Evolutionary conservation across 75 land plant species (phyloP), one percentile per base, ranked within the genome.

Genomic region (Sequoiadendron giganteum): DNA sequence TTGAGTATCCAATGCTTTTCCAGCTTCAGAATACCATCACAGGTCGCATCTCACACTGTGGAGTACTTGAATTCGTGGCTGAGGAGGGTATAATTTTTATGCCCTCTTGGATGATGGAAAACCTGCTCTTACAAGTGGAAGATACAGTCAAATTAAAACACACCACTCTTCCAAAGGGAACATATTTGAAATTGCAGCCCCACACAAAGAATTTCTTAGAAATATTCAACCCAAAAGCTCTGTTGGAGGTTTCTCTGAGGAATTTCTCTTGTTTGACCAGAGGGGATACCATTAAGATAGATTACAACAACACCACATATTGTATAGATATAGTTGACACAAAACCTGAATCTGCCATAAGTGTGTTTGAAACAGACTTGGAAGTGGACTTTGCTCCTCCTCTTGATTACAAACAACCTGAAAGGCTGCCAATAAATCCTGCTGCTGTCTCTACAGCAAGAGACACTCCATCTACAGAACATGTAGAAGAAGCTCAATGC

Each of bases 311-410:
- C 38, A 92, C 90, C 86, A 92, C 88, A 54, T 93, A 87, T 48
- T 92, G 90, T 48, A 93, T 94, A 47, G 88, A 94, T 90, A 87
- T 93, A 49, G 85, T 94, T 1, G 94, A 94, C 49, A 88, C 92
- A 52, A 93, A 93, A 68, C 95, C 94, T 40, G 70, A 88, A 15
- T 1, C 79, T 49, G 94, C 94, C 73, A 82, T 94, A 15, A 86
- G 90, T 85, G 87, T 94, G 30, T 91, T 93, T 86, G 94, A 93
- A 40, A 92, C 93, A 10, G 95, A 94, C 54, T 93, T 93, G 90
- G 95, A 93, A 85, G 94, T 93, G 43, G 95, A 94, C 56, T 93
- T 94, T 93, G 93, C 92, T 34, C 93, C 94, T 36, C 92, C 93
- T 45, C 89, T 92, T 39, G 95, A 94, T 88, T 94, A 93, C 85